Evolutionary conservation across 2,329 filamentous ascomycete species (phyloP).

Genomic region (Incumbomyces delicatus): DNA sequence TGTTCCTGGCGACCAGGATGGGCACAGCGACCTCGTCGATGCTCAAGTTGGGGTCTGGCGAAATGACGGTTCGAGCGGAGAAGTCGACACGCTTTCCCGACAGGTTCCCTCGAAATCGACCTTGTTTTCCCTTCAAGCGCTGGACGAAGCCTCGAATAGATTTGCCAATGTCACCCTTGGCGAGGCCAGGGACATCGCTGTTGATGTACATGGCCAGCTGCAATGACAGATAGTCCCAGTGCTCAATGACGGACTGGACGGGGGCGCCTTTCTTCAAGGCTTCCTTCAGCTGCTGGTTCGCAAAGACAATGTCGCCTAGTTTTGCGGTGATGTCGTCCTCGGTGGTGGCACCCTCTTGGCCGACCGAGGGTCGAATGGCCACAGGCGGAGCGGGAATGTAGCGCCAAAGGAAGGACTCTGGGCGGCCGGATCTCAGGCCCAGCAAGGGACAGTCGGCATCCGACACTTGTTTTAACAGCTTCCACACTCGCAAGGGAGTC

Average conservation of each 20-base stretch:
- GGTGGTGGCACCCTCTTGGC: constrained; percentile 83
- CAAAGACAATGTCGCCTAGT: constrained; percentile 89
- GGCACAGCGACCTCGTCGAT: constrained; percentile 93
- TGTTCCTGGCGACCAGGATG: constrained; percentile 81
- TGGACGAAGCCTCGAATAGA: constrained; percentile 90
- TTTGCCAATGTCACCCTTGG: constrained; percentile 78
- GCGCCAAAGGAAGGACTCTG: constrained; percentile 97
- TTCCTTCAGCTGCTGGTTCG: constrained; percentile 76
- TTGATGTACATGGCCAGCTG: constrained; percentile 98
- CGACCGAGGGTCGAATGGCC: constrained; percentile 86
- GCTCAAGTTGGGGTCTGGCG: constrained; percentile 85
- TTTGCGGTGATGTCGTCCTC: constrained; percentile 97
- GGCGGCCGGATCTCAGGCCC: constrained; percentile 79
- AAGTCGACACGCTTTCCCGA: constrained; percentile 99
- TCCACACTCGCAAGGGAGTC: constrained; percentile 78
- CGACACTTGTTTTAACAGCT: constrained; percentile 81
- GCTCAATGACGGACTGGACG: constrained; percentile 86
- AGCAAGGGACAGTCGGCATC: constrained; percentile 82
- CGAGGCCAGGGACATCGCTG: constrained; percentile 86
- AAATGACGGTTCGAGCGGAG: constrained; percentile 94
- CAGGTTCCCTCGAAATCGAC: constrained; percentile 90
- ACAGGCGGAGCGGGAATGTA: constrained; percentile 89
- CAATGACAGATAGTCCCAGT: constrained; percentile 94
- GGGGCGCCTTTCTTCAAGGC: constrained; percentile 75
- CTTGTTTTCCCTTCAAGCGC: constrained; percentile 91